These are phyloP conservation scores for Verruconis gallopava DNA, from an alignment of 2,329 filamentous ascomycete genomes.

Conservation along the genomic window DNA sequence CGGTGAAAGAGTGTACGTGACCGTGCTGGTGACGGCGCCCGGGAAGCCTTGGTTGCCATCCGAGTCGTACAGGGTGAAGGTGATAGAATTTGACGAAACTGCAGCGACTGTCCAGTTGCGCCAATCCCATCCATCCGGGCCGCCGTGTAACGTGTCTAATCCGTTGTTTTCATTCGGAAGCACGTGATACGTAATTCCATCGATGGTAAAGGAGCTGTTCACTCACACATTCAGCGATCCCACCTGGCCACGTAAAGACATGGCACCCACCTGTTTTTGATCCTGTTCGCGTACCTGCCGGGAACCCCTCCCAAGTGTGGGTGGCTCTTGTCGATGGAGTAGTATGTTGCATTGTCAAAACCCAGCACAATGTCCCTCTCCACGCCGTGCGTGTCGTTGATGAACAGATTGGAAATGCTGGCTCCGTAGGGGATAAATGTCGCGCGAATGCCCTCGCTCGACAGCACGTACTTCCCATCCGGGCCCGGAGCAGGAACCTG, in stretches of 20 bases:
- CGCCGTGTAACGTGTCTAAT: slow-evolving; percentile 54
- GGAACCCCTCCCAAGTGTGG: slow-evolving; percentile 61
- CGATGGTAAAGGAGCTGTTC: slow-evolving; percentile 51
- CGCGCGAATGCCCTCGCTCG: slow-evolving; percentile 51
- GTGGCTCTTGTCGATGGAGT: slow-evolving; percentile 50
- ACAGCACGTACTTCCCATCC: slow-evolving; percentile 56
- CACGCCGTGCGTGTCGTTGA: slow-evolving; percentile 55
- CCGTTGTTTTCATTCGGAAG: slow-evolving; percentile 44
- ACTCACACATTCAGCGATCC: neutral
- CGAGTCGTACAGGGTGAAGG: slow-evolving; percentile 60
- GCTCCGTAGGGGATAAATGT: slow-evolving; percentile 65
- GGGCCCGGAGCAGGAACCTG: slow-evolving; percentile 16
- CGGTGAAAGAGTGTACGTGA: slow-evolving; percentile 58
- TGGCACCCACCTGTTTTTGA: slow-evolving; percentile 43
- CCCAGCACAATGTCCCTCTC: slow-evolving; percentile 59
- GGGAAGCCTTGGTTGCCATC: slow-evolving; percentile 68
- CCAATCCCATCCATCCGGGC: slow-evolving; percentile 60
- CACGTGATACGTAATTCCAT: slow-evolving; percentile 47
- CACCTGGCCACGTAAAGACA: neutral
- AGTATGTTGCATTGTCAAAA: slow-evolving; percentile 64
- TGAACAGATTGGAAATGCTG: slow-evolving; percentile 56
- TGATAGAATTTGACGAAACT: slow-evolving; percentile 54
- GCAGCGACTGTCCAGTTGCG: slow-evolving; percentile 66
- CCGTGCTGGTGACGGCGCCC: slow-evolving; percentile 59
- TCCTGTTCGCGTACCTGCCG: slow-evolving; percentile 63